phyloP scores from a whole-genome alignment of 208 protist species.

The Naegleria lovaniensis region DNA sequence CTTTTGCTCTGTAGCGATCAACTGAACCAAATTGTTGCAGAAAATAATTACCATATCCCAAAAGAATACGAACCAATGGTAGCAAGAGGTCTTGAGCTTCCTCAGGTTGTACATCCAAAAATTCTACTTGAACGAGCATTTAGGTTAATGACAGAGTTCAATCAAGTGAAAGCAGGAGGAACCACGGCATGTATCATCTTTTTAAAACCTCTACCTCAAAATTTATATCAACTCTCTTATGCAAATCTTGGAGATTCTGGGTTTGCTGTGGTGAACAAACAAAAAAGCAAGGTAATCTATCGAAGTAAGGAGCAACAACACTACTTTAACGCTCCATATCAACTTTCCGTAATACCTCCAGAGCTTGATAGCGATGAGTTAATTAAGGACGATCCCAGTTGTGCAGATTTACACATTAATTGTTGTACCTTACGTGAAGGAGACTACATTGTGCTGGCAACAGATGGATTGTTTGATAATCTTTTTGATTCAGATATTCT shows the following conservation, averaged over 20 bases:
- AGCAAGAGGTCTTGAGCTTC: conserved; percentile 45
- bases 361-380: background rate
- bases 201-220: background rate
- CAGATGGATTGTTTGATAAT: conserved; percentile 86
- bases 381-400: background rate
- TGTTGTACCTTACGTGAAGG: conserved; percentile 63
- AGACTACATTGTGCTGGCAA: conserved; percentile 75
- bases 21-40: background rate
- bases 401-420: conserved; percentile 46
- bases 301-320: conserved; percentile 77
- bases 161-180: conserved; percentile 71
- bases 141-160: conserved; percentile 62
- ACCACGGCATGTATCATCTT: conserved; percentile 74
- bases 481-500: conserved; percentile 43
- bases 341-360: conserved; percentile 69
- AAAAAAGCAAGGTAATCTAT: conserved; percentile 62
- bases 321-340: conserved; percentile 81
- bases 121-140: conserved; percentile 68
- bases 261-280: conserved; percentile 63
- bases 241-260: conserved; percentile 56
- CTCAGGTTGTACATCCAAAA: conserved; percentile 46
- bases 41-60: background rate
- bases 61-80: background rate
- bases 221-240: background rate
- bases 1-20: conserved; percentile 62